These are phyloP conservation scores for Mollisia scopiformis DNA, from an alignment of 2,329 filamentous ascomycete genomes.

Conservation along the genomic window DNA sequence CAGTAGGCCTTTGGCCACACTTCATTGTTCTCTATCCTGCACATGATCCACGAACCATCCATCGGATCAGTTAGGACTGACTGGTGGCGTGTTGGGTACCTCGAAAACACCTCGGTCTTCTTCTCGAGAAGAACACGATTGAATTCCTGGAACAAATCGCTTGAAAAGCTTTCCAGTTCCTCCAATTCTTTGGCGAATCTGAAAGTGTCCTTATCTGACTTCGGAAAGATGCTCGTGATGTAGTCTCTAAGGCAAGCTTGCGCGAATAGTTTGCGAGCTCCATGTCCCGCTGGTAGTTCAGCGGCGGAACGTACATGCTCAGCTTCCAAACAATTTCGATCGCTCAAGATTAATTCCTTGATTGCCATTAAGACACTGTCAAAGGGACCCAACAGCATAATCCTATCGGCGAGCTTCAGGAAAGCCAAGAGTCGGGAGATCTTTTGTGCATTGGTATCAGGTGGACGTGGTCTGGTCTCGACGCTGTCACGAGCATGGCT, in stretches of 20 bases:
- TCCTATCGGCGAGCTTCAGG: constrained; percentile 12
- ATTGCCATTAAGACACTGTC: constrained; percentile 2
- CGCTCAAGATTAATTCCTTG: neutral
- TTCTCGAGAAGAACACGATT: neutral
- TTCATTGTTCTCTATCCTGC: neutral
- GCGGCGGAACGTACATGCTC: constrained; percentile 13
- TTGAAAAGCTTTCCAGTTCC: constrained; percentile 15
- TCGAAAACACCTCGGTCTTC: neutral
- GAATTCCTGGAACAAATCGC: constrained; percentile 13
- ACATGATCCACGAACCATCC: neutral
- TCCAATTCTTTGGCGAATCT: constrained; percentile 13
- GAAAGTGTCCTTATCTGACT: neutral
- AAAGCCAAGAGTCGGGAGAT: constrained; percentile 14
- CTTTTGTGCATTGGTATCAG: neutral
- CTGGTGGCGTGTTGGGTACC: too few relatives aligned
- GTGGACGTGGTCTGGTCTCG: neutral
- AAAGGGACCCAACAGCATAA: constrained; percentile 14
- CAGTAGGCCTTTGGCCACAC: too few relatives aligned
- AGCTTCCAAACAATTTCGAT: neutral
- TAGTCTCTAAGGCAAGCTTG: constrained; percentile 12
- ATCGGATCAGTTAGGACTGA: neutral
- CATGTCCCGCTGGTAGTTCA: constrained; percentile 3
- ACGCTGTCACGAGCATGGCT: too few relatives aligned
- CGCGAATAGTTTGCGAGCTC: constrained; percentile 9
- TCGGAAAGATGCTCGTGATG: neutral